Conservation (phyloP, 106 monocot genomes). For the Cymbidium sinense region DNA sequence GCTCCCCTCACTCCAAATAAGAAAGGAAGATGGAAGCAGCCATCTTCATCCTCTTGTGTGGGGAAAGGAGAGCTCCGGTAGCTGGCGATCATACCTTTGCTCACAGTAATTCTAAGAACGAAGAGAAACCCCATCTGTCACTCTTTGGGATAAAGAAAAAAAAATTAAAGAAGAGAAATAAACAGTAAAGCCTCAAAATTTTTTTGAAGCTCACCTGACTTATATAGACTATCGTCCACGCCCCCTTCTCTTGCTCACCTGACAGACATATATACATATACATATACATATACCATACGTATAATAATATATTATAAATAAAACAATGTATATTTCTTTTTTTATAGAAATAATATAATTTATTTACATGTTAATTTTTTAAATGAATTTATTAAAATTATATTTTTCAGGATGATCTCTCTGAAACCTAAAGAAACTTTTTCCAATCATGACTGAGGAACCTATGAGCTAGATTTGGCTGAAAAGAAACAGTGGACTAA, state of each 20-base stretch:
- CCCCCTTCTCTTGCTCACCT: background rate
- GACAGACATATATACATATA: background rate
- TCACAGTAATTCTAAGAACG: background rate
- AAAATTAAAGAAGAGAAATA: background rate
- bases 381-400: no score
- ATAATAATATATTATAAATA: no score
- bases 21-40: background rate
- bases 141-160: background rate
- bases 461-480: background rate
- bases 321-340: no score
- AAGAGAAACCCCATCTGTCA: background rate
- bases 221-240: background rate
- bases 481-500: background rate
- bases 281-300: no score
- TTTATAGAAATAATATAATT: no score
- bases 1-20: constrained; percentile 1
- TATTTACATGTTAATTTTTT: no score
- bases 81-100: background rate
- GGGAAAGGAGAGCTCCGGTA: constrained; percentile 2
- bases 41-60: background rate
- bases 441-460: background rate
- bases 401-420: background rate
- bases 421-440: background rate
- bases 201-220: background rate
- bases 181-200: no score